Percentiles rank a stretch among this genome's conserved stretches.
Conservation (phyloP, 2,329 filamentous ascomycete species). For the Sarocladium brachiariae region DNA sequence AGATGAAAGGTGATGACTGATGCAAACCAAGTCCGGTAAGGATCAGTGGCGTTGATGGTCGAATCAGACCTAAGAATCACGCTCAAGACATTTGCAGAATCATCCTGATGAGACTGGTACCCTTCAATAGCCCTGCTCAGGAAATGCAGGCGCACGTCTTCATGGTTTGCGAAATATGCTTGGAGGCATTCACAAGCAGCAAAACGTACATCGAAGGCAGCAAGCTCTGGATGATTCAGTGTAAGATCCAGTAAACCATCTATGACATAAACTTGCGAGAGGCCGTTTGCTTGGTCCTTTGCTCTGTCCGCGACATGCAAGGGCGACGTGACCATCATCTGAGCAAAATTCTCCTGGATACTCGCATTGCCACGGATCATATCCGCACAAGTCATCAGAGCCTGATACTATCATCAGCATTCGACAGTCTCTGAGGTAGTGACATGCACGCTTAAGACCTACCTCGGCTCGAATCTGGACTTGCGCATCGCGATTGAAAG, state of each 20-base stretch:
- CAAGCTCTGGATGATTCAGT: conserved; percentile 58
- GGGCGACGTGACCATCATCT: conserved; percentile 67
- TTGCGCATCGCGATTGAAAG: conserved; percentile 68
- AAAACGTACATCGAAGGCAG: conserved; percentile 72
- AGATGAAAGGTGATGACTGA: conserved; percentile 81
- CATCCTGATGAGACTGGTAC: conserved; percentile 67
- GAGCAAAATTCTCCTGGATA: conserved; percentile 84
- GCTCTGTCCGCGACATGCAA: conserved; percentile 19
- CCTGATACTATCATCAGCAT: conserved; percentile 36
- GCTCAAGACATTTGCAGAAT: conserved; percentile 81
- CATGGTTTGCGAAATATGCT: conserved; percentile 80
- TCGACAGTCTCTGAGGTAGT: neutral
- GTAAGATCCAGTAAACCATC: conserved; percentile 83
- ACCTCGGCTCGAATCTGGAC: conserved; percentile 77
- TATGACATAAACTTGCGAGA: conserved; percentile 74
- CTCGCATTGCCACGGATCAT: conserved; percentile 73
- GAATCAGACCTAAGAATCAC: conserved; percentile 66
- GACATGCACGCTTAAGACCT: conserved; percentile 13
- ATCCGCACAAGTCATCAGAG: conserved; percentile 78
- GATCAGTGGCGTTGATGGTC: conserved; percentile 60
- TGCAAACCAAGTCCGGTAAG: conserved; percentile 86
- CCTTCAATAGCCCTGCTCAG: conserved; percentile 83
- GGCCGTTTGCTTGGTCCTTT: conserved; percentile 39
- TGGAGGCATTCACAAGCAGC: conserved; percentile 87
- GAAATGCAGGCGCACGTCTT: conserved; percentile 78